These are phyloP conservation scores for Fusarium neocosmosporiellum DNA, from an alignment of 2,329 filamentous ascomycete species.

Conservation along the genomic window DNA sequence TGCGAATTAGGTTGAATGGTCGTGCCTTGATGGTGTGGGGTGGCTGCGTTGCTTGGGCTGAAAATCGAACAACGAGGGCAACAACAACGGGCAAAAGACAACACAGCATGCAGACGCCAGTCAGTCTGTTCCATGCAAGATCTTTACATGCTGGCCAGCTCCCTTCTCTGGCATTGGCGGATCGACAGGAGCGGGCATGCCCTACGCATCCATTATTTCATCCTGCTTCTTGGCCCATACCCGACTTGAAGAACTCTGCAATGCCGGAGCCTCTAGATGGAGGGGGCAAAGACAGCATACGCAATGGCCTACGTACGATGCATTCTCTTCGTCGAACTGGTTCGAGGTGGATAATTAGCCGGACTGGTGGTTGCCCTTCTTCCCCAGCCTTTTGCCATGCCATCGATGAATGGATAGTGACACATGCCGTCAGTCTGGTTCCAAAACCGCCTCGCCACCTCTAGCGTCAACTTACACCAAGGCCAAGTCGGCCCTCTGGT, in stretches of 20 bases:
- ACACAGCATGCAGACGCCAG: not conserved
- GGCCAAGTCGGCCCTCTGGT: not conserved
- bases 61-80: slow-evolving; percentile 4
- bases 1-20: slow-evolving; percentile 27
- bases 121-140: slow-evolving; percentile 9
- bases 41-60: slow-evolving; percentile 30
- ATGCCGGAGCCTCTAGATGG: not conserved
- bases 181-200: slow-evolving; percentile 2
- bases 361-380: not conserved
- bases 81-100: slow-evolving; percentile 14
- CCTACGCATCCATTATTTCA: not conserved
- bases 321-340: slow-evolving; percentile 16
- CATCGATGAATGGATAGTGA: not conserved
- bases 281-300: slow-evolving; percentile 8
- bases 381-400: slow-evolving; percentile 9
- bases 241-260: not conserved
- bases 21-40: slow-evolving; percentile 26
- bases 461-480: slow-evolving; percentile 5
- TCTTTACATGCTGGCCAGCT: not conserved
- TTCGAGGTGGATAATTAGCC: not conserved
- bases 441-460: not conserved
- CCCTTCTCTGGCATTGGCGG: not conserved
- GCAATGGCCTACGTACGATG: slow-evolving; percentile 29
- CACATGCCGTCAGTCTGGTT: slow-evolving; percentile 18
- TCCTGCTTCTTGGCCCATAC: not conserved